Evolutionary conservation across 2,329 filamentous ascomycete genomes (phyloP), one percentile per base, ranked within the genome.

Genomic region (Colletotrichum lindemuthianum): DNA sequence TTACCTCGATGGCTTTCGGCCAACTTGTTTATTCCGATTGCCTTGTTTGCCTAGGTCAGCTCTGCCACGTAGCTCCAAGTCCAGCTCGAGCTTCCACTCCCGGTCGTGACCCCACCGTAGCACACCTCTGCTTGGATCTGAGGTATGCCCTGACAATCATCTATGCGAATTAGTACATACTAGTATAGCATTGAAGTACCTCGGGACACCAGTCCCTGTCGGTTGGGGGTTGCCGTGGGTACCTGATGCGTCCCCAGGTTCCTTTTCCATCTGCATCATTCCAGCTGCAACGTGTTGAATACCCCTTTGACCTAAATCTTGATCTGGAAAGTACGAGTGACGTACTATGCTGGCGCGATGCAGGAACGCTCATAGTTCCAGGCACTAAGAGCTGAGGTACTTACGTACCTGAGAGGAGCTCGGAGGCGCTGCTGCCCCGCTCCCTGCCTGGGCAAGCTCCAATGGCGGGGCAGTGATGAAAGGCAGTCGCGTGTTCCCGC

Each of bases 391-490:
- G 24, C 24, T 24, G 4, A 24, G 24, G 60, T 56, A n/a, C 43
- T 51, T 33, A 64, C 63, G 53, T 66, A 58, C 63, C 59, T 50
- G 57, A 44, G 45, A 39, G 36, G 36, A 41, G 59, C 61, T 61
- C 58, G 51, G 51, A 65, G 58, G 52, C 58, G 11, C 7, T 52
- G 52, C n/a, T 65, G 61, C 61, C 61, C 61, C 61, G 58, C 58
- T 51, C 61, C 51, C 50, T 60, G 33, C 57, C 61, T 52, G 57
- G 58, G 51, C 61, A 47, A 65, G 51, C 61, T 65, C 61, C 36
- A 61, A 57, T 66, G 63, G 63, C 59, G 66, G 63, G 66, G 63
- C 66, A 66, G 66, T 66, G 63, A 52, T 59, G 44, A 50, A 63
- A 59, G 55, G 43, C 52, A 65, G 59, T 68, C 59, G 66, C 52